A percentile compares a stretch with the other conserved stretches of the same genome.
Conservation (phyloP, 768 basidiomycete species). For the Leccinum uliginosum region DNA sequence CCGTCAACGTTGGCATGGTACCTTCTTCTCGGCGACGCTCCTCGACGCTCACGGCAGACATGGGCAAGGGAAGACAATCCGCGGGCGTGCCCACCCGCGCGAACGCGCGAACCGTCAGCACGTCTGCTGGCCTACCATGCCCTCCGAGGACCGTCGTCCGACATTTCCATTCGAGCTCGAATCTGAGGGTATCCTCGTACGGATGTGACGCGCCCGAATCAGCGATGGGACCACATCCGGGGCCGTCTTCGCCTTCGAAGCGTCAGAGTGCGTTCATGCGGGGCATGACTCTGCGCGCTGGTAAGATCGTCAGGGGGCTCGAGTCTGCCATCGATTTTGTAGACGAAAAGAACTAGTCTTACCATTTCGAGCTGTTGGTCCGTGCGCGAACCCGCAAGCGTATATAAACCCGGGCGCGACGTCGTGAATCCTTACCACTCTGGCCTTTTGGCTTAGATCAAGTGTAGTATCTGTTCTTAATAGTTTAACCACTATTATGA, state of each 20-base stretch:
- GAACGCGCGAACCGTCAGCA: background rate
- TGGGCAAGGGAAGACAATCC: slow-evolving; percentile 7
- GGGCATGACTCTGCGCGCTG: slow-evolving; percentile 32
- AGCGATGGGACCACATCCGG: too few species aligned
- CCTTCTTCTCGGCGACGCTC: slow-evolving; percentile 21
- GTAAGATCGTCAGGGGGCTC: slow-evolving; percentile 34
- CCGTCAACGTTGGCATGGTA: slow-evolving; percentile 20
- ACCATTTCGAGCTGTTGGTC: slow-evolving; percentile 5
- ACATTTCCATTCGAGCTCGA: slow-evolving; percentile 25
- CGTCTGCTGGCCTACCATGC: background rate
- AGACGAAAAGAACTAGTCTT: slow-evolving; percentile 31
- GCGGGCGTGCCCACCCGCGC: background rate
- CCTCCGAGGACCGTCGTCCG: slow-evolving; percentile 10
- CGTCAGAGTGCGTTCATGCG: slow-evolving; percentile 28
- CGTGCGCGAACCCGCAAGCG: too few species aligned
- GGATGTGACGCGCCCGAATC: slow-evolving; percentile 11
- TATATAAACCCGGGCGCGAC: slow-evolving; percentile 2
- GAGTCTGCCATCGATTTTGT: slow-evolving; percentile 42
- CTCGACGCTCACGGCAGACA: slow-evolving; percentile 19
- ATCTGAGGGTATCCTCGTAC: slow-evolving; percentile 15
- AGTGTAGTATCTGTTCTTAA: slow-evolving; percentile 76
- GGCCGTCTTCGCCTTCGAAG: slow-evolving; percentile 20
- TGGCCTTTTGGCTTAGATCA: slow-evolving; percentile 73
- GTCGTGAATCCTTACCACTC: slow-evolving; percentile 18
- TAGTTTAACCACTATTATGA: slow-evolving; percentile 58